Base-by-base conservation (phyloP, 129 eudicot genomes). In the Flaveria ramosissima region DNA sequence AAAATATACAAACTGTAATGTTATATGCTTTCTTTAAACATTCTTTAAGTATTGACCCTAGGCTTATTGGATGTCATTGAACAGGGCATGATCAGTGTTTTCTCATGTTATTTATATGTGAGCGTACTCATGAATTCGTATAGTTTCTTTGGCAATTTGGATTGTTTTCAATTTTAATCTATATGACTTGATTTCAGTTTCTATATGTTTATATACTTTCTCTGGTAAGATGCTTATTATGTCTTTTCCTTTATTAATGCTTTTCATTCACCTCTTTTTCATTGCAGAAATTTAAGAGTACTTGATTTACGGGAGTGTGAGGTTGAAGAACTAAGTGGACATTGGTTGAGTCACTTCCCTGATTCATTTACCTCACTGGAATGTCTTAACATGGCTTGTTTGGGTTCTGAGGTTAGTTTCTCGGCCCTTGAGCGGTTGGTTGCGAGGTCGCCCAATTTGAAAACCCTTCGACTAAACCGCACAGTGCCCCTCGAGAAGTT, bases 291-390 rank as follows among this genome's bases (percentile, higher is more conserved):
- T 63, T 24, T 63, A 8, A 63, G 69, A 63, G 69, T 63, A 32
- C 69, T 63, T 11, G 69, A 63, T 63, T 63, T 63, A 63, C 69
- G 69, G 3, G 69, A 63, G 46, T 63, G 69, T 14, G 69, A 63
- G 7, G 69, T 63, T 30, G 69, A 63, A 63, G 69, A 63, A 27
- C 69, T 63, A 63, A 63, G 69, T 15, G 69, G 69, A 63, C 69
- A 63, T 30, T 63, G 69, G 69, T 23, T 63, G 69, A 63, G 69
- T 2, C 69, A 63, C 69, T 63, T 63, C 69, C 69, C 69, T 30
- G 69, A 63, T 15, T 27, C 69, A 30, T 63, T 14, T 15, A 63
- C 69, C 11, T 63, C 69, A 27, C 69, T 68, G 55, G 53, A 68
- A 21, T 43, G 17, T 45, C 56, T 42, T 45, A 68, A 68, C 55